These are phyloP conservation scores for Physocladia obscura DNA, from an alignment of 192 early-diverging fungal genomes.

Conservation along the genomic window DNA sequence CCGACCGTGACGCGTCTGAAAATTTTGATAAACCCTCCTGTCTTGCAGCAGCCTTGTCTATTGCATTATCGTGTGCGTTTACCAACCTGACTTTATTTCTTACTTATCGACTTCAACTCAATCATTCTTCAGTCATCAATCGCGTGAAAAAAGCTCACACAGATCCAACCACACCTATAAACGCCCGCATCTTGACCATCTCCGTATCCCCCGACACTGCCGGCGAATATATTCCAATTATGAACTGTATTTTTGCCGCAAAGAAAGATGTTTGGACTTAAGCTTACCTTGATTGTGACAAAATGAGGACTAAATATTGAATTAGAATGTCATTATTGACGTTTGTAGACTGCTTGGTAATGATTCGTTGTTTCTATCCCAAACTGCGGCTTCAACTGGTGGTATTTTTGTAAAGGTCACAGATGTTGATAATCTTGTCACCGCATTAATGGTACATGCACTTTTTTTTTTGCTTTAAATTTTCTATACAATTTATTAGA, in stretches of 20 bases:
- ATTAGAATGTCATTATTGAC: slow-evolving; percentile 82
- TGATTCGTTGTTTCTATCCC: slow-evolving; percentile 87
- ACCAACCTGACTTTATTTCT: too few relatives aligned
- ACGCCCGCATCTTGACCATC: slow-evolving; percentile 78
- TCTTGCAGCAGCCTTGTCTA: slow-evolving; percentile 34
- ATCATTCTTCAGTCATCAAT: slow-evolving; percentile 60
- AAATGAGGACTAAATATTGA: too few relatives aligned
- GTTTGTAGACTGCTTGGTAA: slow-evolving; percentile 78
- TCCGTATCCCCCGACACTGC: slow-evolving; percentile 86
- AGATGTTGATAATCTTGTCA: slow-evolving; percentile 70
- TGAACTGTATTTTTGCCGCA: slow-evolving; percentile 98
- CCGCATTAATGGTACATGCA: slow-evolving; percentile 77
- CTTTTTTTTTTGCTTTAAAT: not conserved
- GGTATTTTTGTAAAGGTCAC: slow-evolving; percentile 80
- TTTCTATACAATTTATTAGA: not conserved
- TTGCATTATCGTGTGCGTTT: slow-evolving; percentile 30
- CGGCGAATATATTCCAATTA: slow-evolving; percentile 89
- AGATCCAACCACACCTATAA: slow-evolving; percentile 43
- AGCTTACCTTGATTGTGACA: not conserved
- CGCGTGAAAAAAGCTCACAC: slow-evolving; percentile 58
- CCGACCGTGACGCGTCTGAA: not conserved
- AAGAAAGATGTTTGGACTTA: slow-evolving; percentile 67
- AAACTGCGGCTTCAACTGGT: slow-evolving; percentile 85
- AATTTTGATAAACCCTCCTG: slow-evolving; percentile 23
- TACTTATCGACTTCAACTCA: not conserved